Evolutionary conservation across 768 basidiomycete species (phyloP).

Genomic region (Amyloporia xantha): DNA sequence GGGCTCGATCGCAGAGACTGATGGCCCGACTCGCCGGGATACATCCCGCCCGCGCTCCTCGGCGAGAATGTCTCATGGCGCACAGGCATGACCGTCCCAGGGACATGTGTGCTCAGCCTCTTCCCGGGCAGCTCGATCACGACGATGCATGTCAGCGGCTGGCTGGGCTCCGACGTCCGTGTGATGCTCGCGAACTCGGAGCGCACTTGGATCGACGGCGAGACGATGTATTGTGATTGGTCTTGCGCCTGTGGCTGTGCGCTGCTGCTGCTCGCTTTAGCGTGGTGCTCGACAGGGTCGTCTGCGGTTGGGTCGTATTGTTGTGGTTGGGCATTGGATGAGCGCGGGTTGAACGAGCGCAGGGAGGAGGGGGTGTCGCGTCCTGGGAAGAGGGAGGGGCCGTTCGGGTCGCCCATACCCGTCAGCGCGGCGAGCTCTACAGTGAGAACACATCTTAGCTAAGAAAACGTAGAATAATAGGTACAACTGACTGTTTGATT

Average conservation of each 20-base stretch:
- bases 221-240: conserved; percentile 68
- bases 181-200: conserved; percentile 85
- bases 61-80: conserved; percentile 3
- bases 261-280: conserved; percentile 38
- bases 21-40: conserved; percentile 8
- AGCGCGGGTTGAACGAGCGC: conserved; percentile 23
- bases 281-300: conserved; percentile 45
- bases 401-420: conserved; percentile 68
- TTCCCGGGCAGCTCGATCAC: conserved; percentile 87
- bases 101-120: conserved; percentile 33
- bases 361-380: conserved; percentile 48
- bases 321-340: conserved; percentile 11
- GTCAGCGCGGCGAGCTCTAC: conserved; percentile 91
- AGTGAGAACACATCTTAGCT: no score
- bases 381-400: conserved; percentile 58
- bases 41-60: not conserved
- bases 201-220: conserved; percentile 89
- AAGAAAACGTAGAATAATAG: no score
- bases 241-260: conserved; percentile 24
- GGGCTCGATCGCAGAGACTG: conserved; percentile 14
- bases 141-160: conserved; percentile 90
- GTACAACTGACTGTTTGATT: conserved; percentile 71
- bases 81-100: conserved; percentile 21
- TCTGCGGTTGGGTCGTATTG: conserved; percentile 73
- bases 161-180: conserved; percentile 59